Evolutionary conservation across 306 rosid genomes (phyloP), one percentile per base, ranked within the genome.

Genomic region (Dalbergia cultrata): DNA sequence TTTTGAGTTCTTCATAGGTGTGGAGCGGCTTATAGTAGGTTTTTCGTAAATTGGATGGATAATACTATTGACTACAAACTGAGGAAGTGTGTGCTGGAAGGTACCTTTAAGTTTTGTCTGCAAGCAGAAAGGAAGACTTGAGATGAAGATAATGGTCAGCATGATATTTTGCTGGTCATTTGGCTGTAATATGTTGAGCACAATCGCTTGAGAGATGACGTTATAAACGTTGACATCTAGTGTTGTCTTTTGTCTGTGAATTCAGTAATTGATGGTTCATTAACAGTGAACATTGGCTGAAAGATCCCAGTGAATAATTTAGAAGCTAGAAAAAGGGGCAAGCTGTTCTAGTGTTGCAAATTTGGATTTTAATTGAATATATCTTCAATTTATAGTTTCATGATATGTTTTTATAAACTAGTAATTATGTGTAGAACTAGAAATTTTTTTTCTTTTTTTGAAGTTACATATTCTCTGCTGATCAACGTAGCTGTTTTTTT

Each of bases 401-500:
- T 41, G 17, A 22, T n/a, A 17, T 65, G 61, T 13, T 81, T 31
- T 79, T 44, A 35, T 62, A 16, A 34, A 13, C 10, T 31, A 31
- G 39, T 17, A 16, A 37, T 61, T 70, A 67, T 47, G 63, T 69
- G 9, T 74, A 64, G 63, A 54, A 44, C 54, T 60, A 57, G 26
- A 62, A 72, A 45, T 16, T 73, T 17, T 33, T 44, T 74, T 84
- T 18, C 7, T 0, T 45, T 65, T 31, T 77, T 61, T 45, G 12
- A 18, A 70, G 7, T 74, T 65, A 16, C 62, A 10, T 82, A 59
- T 22, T 39, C 44, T 77, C 13, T 79, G 52, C 71, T 87, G 59
- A 80, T 85, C n/a, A 65, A 70, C 44, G 14, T 79, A 37, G 3
- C 31, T 26, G 1, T 26, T 26, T 26, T 26, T 26, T 26, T 21